phyloP scores from a whole-genome alignment of 2,329 filamentous ascomycete genomes.

The Alternaria rosae region DNA sequence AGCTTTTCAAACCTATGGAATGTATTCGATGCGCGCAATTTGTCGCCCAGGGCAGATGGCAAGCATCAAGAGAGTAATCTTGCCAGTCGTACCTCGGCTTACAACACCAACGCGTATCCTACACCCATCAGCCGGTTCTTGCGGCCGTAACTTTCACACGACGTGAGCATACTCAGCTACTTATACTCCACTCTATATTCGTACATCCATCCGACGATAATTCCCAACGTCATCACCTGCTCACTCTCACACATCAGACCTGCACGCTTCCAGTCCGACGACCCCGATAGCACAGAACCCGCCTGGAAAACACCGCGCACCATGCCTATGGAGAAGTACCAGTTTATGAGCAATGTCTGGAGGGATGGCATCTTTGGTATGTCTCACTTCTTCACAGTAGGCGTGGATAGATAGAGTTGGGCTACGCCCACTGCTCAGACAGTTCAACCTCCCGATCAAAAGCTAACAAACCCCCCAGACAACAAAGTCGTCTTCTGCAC shows the following conservation, averaged over 20 bases:
- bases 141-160: conserved; percentile 32
- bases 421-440: neutral
- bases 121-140: conserved; percentile 13
- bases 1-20: neutral
- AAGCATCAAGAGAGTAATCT: conserved; percentile 15
- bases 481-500: conserved; percentile 94
- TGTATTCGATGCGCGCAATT: neutral
- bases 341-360: conserved; percentile 86
- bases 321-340: conserved; percentile 74
- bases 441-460: neutral
- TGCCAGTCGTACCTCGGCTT: conserved; percentile 32
- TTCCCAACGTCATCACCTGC: neutral
- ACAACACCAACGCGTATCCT: conserved; percentile 7
- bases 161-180: conserved; percentile 16
- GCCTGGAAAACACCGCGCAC: conserved; percentile 33
- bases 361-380: conserved; percentile 85
- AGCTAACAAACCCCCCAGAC: conserved; percentile 58
- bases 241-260: conserved; percentile 4
- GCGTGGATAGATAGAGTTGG: neutral
- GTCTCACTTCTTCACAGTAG: neutral
- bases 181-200: neutral
- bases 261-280: neutral
- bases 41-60: neutral
- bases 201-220: neutral
- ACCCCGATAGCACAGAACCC: conserved; percentile 16